These are phyloP conservation scores for Biscutella laevigata DNA, from an alignment of 441 rosid species.

Conservation along the genomic window DNA sequence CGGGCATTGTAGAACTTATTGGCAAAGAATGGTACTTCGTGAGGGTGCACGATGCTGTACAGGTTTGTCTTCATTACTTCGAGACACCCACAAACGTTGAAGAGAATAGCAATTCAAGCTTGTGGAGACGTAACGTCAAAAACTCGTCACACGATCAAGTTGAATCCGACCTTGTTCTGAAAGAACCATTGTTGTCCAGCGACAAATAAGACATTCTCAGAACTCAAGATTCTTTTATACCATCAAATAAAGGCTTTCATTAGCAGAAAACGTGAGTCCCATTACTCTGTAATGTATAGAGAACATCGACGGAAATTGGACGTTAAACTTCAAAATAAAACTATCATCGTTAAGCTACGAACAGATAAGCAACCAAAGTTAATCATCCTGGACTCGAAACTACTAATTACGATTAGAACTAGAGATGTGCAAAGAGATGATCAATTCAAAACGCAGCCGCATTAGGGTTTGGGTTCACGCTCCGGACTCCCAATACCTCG, in stretches of 20 bases:
- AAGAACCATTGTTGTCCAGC: slow-evolving; percentile 12
- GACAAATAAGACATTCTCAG: neutral
- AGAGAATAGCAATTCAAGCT: slow-evolving; percentile 22
- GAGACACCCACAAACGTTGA: slow-evolving; percentile 24
- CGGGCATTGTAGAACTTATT: slow-evolving; percentile 65
- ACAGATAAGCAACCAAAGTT: no score
- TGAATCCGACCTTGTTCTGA: slow-evolving; percentile 31
- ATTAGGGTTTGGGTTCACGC: neutral
- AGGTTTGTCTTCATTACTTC: slow-evolving; percentile 80
- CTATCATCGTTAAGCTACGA: no score
- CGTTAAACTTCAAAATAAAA: no score
- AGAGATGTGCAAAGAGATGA: no score
- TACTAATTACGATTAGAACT: neutral
- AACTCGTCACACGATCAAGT: slow-evolving; percentile 24
- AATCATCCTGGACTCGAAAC: neutral
- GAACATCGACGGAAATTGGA: neutral
- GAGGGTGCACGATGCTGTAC: slow-evolving; percentile 91
- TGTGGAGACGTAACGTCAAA: slow-evolving; percentile 37
- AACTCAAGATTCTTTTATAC: neutral
- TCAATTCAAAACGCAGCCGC: neutral
- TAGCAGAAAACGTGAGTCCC: neutral
- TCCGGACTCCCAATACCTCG: neutral
- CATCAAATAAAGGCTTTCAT: neutral
- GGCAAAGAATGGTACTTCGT: slow-evolving; percentile 97
- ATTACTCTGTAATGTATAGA: neutral